Base-by-base conservation (phyloP, 2,329 filamentous ascomycete species). In the Rachicladosporium sp. region DNA sequence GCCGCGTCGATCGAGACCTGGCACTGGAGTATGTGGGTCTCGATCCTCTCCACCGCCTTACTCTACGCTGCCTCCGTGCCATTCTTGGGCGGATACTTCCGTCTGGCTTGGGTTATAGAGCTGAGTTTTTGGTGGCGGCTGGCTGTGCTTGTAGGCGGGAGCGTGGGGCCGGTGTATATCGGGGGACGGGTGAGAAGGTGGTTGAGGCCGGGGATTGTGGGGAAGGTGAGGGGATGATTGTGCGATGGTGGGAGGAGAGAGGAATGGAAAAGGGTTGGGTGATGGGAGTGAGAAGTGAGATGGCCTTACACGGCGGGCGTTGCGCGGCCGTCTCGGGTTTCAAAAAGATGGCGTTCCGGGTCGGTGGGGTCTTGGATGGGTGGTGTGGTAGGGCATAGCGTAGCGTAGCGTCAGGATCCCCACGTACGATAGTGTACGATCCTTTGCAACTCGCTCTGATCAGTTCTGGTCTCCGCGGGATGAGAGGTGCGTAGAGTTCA, bases 1-100 rank as follows among this genome's bases (percentile, higher is more conserved):
- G 89, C 88, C 3, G 85, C 93, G 43, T 84, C 94, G 58, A 84
- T 98, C 51, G 94, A 86, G 3, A 98, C 91, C 0, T 98, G 91
- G 91, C 91, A 96, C 61, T 82, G 82, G 31, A 71, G 89, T 46
- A 96, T 96, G 88, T 80, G 93, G 40, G 66, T 84, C 37, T 80
- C 74, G 49, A 82, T 96, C 44, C 55, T 94, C 4, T 88, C 85
- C 10, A 98, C 91, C 0, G 80, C 83, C 33, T 59, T 81, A 21
- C 59, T 89, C n/a, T 98, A 84, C 54, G 68, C 88, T 19, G 85
- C 77, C 3, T 86, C 78, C 31, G 69, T 96, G 12, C 91, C 91
- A 2, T 93, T 95, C 52, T 62, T 98, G 13, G 82, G 81, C 2
- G 71, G 72, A n/a, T 96, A 96, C 59, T 95, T 91, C 62, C 86